Evolutionary conservation across 129 eudicot species (phyloP).

Genomic region (Lactuca sativa): DNA sequence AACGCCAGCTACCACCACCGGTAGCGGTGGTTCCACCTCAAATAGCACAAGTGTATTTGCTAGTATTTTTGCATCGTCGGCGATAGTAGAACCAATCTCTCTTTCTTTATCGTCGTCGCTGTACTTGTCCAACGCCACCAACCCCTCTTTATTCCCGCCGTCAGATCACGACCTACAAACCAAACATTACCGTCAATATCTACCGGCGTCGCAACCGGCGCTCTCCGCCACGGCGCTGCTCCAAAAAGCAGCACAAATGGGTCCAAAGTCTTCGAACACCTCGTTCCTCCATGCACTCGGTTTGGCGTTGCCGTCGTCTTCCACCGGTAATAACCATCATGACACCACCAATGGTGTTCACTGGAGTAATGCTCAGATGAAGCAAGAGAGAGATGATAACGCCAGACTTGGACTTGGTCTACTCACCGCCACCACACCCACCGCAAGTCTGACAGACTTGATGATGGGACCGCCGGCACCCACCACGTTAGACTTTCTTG

Average conservation of each 20-base stretch:
- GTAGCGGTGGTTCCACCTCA: background rate
- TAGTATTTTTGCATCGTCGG: background rate
- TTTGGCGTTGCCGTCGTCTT: background rate
- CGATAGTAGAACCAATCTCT: background rate
- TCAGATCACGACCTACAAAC: background rate
- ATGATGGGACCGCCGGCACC: background rate
- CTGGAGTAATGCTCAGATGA: background rate
- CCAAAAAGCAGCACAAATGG: background rate
- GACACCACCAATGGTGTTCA: background rate
- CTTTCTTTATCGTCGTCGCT: background rate
- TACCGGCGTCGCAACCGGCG: background rate
- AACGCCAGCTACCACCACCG: background rate
- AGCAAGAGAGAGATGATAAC: background rate
- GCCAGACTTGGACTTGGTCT: background rate
- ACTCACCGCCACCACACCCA: background rate
- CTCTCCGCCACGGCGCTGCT: constrained; percentile 1
- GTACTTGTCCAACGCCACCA: background rate
- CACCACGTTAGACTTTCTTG: background rate
- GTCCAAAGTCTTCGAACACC: background rate
- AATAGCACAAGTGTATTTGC: background rate
- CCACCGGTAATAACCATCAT: background rate
- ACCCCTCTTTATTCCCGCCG: background rate
- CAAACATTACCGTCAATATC: background rate
- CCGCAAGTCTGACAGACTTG: background rate
- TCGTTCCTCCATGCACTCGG: background rate